Evolutionary conservation across 805 yeast genomes (phyloP), one percentile per base, ranked within the genome.

Genomic region (Jamesozyma rosinii): DNA sequence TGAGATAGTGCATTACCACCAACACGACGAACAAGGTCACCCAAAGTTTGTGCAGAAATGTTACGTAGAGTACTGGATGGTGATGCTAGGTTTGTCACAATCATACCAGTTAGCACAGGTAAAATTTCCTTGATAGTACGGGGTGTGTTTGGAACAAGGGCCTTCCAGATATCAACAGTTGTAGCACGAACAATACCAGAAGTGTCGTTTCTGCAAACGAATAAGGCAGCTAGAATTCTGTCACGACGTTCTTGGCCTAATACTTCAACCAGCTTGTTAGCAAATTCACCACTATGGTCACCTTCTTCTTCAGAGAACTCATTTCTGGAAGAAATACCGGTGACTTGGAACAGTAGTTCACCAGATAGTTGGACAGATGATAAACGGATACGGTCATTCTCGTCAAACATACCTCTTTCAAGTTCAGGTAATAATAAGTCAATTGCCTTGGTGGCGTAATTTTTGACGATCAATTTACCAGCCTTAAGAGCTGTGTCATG

Each of bases 351-450:
- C 54, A 92, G 70, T 57, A 92, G 71, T 52, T 92, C 98, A 51
- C 98, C 97, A 5, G 95, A 82, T 50, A 92, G 83, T 66, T 89
- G 96, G 35, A 92, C 94, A 30, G 97, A 88, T 1, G 95, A 84
- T 45, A 88, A 71, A 64, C 99, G 79, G 58, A 92, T 92, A 58
- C 97, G 79, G 64, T 83, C 77, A 57, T 79, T 84, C 46, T 73
- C 66, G 63, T 87, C 95, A 41, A 87, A 77, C 61, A 92, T 70
- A 35, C 99, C 99, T 42, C 69, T 71, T 64, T 92, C 97, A 46
- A 92, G 74, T 64, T 92, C 98, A 22, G 99, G 99, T 44, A 92
- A 72, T 53, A 92, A 72, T 55, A 92, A 70, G 59, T 90, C 98
- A 47, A 92, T 87, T 22, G 98, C 96, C 65, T 83, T 83, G 26